These are phyloP conservation scores for Murraya koenigii DNA, from an alignment of 345 rosid genomes.

Conservation along the genomic window DNA sequence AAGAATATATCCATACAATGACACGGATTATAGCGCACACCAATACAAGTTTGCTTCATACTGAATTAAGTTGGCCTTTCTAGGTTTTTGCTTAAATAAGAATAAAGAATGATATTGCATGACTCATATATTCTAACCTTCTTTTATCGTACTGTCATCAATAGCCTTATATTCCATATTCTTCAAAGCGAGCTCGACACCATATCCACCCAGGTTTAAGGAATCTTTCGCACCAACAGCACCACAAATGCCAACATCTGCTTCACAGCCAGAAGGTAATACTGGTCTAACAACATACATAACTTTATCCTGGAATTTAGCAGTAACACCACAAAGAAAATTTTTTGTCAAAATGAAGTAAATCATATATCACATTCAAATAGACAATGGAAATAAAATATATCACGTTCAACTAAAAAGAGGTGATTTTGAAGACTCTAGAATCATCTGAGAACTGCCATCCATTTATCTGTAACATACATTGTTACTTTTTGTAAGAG, in stretches of 20 bases:
- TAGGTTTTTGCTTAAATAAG: conserved; percentile 2
- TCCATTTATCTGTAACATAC: background rate
- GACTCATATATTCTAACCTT: conserved; percentile 49
- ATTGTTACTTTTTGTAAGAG: background rate
- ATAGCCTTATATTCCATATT: conserved; percentile 99
- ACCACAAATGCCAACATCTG: conserved; percentile 67
- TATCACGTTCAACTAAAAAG: background rate
- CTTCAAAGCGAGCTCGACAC: conserved; percentile 98
- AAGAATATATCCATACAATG: background rate
- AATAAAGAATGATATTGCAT: background rate
- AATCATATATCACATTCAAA: background rate
- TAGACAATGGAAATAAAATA: background rate
- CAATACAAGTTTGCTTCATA: background rate
- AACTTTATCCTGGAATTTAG: conserved; percentile 68
- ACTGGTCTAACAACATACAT: conserved; percentile 92
- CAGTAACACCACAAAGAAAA: conserved; percentile 13
- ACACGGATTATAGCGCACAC: background rate
- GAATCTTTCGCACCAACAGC: conserved; percentile 75
- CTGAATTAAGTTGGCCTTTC: background rate
- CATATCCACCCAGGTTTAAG: conserved; percentile 93
- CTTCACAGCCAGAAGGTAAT: conserved; percentile 83
- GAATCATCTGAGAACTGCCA: background rate
- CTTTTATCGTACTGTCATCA: conserved; percentile 90
- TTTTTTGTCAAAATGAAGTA: background rate
- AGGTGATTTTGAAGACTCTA: background rate